Base-by-base conservation (phyloP, 2,329 filamentous ascomycete species). In the Calonectria leucothoes region DNA sequence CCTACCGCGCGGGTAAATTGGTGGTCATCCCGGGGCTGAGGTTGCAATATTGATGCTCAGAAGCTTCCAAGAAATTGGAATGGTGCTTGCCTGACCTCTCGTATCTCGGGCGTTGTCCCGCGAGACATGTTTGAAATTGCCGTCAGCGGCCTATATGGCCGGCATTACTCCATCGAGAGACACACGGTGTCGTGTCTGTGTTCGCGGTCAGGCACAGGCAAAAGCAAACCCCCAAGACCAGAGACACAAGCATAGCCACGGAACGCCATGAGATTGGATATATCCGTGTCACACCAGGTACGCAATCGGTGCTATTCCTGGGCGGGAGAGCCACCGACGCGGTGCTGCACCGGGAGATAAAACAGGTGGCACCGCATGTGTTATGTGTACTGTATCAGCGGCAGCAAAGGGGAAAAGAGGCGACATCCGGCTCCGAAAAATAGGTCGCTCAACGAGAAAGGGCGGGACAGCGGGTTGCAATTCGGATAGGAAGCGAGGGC, bases 281-380 rank as follows among this genome's bases (percentile, higher is more conserved):
- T 37, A 12, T 37, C 31, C 5, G 55, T 66, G 66, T 61, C 59
- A 73, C 66, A 33, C 39, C 8, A 39, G n/a, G 15, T 29, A 29
- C 15, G 17, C 31, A 14, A 39, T 25, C 15, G 23, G 15, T 27
- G 20, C 70, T 72, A 66, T 65, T 72, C 63, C 57, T 59, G 31
- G 66, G 45, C 42, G 7, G 15, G 31, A 31, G 42, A 20, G 23
- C 23, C n/a, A 27, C 29, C 20, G 23, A 61, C 27, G 55, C 55
- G 6, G 33, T 39, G 23, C 55, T 3, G 55, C 25, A 27, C 20
- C 31, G 25, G 31, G 14, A 48, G 11, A 5, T 39, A 17, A 23
- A 39, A 39, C 33, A 29, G 35, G 64, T 71, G 48, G 33, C 64
- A 71, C 70, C 33, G 64, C 70, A 68, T 67, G 27, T 63, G n/a